Conservation (phyloP, 108 stramenopile species). For the Cyclotella atomus region DNA sequence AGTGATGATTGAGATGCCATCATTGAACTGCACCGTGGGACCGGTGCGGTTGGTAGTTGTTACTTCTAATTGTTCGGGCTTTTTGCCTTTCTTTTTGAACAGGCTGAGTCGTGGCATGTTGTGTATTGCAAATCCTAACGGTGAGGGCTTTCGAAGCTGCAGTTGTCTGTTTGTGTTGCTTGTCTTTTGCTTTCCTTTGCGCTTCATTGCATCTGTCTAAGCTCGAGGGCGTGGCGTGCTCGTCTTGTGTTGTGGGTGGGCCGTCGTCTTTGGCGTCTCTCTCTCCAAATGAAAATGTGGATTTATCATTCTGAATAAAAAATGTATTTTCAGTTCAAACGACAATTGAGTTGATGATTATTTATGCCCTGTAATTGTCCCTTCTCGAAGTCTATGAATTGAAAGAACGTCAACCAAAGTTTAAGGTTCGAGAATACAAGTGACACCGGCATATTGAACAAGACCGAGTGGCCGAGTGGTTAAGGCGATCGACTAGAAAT, state of each 20-base stretch:
- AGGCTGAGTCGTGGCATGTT: not conserved
- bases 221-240: too few relatives aligned
- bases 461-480: constrained; percentile 2
- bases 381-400: too few relatives aligned
- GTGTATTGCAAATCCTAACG: not conserved
- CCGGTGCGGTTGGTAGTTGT: not conserved
- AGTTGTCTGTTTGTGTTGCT: not conserved
- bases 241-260: too few relatives aligned
- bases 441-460: not conserved
- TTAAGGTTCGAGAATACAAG: too few relatives aligned
- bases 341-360: too few relatives aligned
- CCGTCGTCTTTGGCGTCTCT: too few relatives aligned
- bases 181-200: not conserved
- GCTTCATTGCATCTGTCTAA: not conserved
- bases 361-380: too few relatives aligned
- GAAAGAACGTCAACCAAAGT: too few relatives aligned
- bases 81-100: constrained; percentile 12
- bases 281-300: too few relatives aligned
- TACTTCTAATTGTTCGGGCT: not conserved
- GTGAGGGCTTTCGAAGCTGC: not conserved
- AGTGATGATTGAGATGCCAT: constrained; percentile 25
- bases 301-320: too few relatives aligned
- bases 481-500: constrained; percentile 18
- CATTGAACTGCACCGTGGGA: not conserved
- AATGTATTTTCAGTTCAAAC: too few relatives aligned